Conservation (phyloP, 2,329 filamentous ascomycete species). For the Colletotrichum sp. region DNA sequence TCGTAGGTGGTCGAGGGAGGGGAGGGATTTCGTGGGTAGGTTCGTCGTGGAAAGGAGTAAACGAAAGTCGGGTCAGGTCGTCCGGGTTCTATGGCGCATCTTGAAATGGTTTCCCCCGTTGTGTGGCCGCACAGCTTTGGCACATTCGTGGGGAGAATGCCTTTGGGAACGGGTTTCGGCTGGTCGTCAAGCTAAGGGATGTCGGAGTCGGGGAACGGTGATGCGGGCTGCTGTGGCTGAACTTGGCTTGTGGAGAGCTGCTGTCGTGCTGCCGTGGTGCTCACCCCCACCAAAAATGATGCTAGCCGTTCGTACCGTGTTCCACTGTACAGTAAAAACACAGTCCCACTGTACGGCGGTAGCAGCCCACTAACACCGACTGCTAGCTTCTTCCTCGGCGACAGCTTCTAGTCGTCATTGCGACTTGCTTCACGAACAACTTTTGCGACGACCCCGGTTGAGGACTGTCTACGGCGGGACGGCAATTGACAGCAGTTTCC, state of each 20-base stretch:
- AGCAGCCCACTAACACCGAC: constrained; percentile 4
- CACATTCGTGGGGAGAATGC: not conserved
- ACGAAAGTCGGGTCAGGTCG: constrained; percentile 8
- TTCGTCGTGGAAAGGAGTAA: not conserved
- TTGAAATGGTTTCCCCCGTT: not conserved
- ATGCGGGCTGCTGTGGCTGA: constrained; percentile 17
- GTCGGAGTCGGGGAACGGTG: constrained; percentile 6
- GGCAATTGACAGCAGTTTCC: not conserved
- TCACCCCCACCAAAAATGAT: constrained; percentile 10
- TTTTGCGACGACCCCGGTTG: not conserved
- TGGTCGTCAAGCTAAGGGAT: constrained; percentile 9
- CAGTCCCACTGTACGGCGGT: not conserved
- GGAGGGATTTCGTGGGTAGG: not conserved
- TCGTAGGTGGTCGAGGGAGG: not conserved
- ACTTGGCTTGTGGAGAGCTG: constrained; percentile 17
- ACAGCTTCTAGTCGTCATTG: not conserved
- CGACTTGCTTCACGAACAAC: not conserved
- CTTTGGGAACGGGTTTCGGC: not conserved
- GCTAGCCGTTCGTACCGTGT: not conserved
- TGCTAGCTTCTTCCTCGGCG: not conserved
- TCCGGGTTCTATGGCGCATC: constrained; percentile 8
- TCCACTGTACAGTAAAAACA: not conserved
- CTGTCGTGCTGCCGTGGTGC: not conserved
- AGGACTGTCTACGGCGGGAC: not conserved
- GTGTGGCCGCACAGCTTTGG: not conserved